Evolutionary conservation across 345 rosid genomes (phyloP).

Genomic region (Populus deltoides): DNA sequence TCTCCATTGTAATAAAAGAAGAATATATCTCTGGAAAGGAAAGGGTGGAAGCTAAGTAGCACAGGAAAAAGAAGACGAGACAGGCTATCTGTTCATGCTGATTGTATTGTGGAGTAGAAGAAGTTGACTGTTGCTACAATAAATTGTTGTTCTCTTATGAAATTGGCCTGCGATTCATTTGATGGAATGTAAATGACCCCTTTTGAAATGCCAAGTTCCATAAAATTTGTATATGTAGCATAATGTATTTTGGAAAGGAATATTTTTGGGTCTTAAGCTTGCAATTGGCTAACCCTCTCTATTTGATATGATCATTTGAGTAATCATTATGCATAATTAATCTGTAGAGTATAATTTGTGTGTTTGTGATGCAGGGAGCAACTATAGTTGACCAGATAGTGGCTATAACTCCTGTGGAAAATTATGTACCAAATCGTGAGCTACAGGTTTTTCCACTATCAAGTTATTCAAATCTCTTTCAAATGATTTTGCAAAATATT

Average conservation of each 20-base stretch:
- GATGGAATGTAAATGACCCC: not conserved
- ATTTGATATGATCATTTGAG: not conserved
- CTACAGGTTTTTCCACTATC: slow-evolving; percentile 40
- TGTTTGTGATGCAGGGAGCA: slow-evolving; percentile 60
- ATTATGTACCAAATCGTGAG: slow-evolving; percentile 53
- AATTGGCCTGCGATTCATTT: not conserved
- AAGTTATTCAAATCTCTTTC: slow-evolving; percentile 8
- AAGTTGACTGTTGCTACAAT: not conserved
- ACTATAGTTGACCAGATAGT: slow-evolving; percentile 85
- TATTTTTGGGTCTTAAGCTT: not conserved
- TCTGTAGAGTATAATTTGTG: slow-evolving; percentile 1
- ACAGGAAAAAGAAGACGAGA: too few relatives aligned
- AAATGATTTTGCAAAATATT: slow-evolving; percentile 9
- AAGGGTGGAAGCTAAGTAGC: not conserved
- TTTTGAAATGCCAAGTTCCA: not conserved
- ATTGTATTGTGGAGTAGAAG: too few relatives aligned
- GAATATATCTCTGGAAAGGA: not conserved
- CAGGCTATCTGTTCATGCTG: too few relatives aligned
- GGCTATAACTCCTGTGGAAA: slow-evolving; percentile 56
- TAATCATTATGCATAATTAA: not conserved
- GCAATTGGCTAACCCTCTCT: not conserved
- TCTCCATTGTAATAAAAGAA: not conserved
- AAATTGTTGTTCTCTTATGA: not conserved
- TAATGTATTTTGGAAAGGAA: not conserved
- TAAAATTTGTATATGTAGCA: not conserved